A percentile compares a stretch with the other conserved stretches of the same genome.
These are phyloP conservation scores for Trichoderma reesei DNA, from an alignment of 495 filamentous ascomycete species.

Conservation along the genomic window DNA sequence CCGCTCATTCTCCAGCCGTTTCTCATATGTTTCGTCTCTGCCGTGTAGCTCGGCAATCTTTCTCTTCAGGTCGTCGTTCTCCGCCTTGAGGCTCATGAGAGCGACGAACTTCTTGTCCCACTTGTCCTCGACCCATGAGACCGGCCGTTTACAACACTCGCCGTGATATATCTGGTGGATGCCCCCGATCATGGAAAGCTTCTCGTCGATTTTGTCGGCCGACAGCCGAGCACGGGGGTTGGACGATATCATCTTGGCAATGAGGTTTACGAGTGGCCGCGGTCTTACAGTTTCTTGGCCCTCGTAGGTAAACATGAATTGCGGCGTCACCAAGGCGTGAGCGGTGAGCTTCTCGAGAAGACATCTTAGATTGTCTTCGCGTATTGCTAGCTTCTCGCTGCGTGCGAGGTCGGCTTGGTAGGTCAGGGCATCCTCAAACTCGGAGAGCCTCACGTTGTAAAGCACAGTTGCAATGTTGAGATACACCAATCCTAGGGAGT, in stretches of 20 bases:
- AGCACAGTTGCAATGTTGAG: conserved; percentile 28
- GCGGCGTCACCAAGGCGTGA: conserved; percentile 17
- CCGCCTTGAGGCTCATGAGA: conserved; percentile 13
- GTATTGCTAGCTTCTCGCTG: background rate
- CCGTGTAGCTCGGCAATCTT: conserved; percentile 24
- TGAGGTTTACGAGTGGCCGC: conserved; percentile 26
- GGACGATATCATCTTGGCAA: conserved; percentile 24
- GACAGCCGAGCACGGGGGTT: conserved; percentile 20
- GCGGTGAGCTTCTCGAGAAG: conserved; percentile 20
- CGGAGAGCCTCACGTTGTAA: conserved; percentile 20
- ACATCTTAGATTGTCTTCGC: conserved; percentile 20
- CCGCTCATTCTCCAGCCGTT: conserved; percentile 21
- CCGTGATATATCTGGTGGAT: conserved; percentile 35
- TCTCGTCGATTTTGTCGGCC: conserved; percentile 23
- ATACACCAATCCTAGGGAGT: conserved; percentile 26
- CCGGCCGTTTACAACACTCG: conserved; percentile 20
- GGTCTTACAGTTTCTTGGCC: conserved; percentile 17
- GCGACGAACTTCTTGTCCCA: conserved; percentile 21
- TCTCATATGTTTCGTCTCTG: conserved; percentile 25
- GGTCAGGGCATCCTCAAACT: conserved; percentile 26
- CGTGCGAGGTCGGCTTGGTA: conserved; percentile 16
- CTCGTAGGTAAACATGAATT: conserved; percentile 1
- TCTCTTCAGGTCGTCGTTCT: conserved; percentile 18
- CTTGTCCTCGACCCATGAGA: background rate
- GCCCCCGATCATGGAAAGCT: conserved; percentile 29